Percentiles rank a stretch among this genome's conserved stretches.
These are phyloP conservation scores for Fusarium scirpi DNA, from an alignment of 2,329 filamentous ascomycete genomes.

Conservation along the genomic window DNA sequence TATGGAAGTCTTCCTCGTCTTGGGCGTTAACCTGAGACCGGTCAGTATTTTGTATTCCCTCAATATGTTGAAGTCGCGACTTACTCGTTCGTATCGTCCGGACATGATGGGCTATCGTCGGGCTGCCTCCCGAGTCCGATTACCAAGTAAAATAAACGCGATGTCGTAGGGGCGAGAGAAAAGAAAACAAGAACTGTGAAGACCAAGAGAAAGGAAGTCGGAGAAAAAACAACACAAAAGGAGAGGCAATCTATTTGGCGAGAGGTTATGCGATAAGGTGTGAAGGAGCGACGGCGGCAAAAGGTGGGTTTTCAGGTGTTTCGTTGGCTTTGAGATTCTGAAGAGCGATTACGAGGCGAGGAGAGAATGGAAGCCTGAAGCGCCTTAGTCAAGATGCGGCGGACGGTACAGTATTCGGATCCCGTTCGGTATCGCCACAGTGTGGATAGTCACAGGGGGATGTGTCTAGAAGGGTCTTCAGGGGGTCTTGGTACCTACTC, in stretches of 20 bases:
- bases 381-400: constrained; percentile 22
- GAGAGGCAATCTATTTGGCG: constrained; percentile 23
- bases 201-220: neutral
- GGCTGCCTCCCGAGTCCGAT: constrained; percentile 44
- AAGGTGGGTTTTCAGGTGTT: constrained; percentile 6
- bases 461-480: constrained; percentile 4
- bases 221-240: constrained; percentile 15
- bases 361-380: constrained; percentile 25
- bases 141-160: constrained; percentile 18
- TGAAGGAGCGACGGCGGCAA: constrained; percentile 41
- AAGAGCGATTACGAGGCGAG: constrained; percentile 36
- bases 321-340: constrained; percentile 23
- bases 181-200: neutral
- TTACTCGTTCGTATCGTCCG: constrained; percentile 69
- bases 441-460: constrained; percentile 17
- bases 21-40: constrained; percentile 66
- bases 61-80: constrained; percentile 29
- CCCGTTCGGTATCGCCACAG: constrained; percentile 27
- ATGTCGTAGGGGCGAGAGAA: constrained; percentile 11
- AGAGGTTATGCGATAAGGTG: constrained; percentile 20
- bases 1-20: constrained; percentile 65
- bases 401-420: constrained; percentile 23
- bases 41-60: constrained; percentile 6
- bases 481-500: neutral
- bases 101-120: constrained; percentile 58